phyloP scores from a whole-genome alignment of 2,329 filamentous ascomycete genomes.

The Aspergillus fumigatus region DNA sequence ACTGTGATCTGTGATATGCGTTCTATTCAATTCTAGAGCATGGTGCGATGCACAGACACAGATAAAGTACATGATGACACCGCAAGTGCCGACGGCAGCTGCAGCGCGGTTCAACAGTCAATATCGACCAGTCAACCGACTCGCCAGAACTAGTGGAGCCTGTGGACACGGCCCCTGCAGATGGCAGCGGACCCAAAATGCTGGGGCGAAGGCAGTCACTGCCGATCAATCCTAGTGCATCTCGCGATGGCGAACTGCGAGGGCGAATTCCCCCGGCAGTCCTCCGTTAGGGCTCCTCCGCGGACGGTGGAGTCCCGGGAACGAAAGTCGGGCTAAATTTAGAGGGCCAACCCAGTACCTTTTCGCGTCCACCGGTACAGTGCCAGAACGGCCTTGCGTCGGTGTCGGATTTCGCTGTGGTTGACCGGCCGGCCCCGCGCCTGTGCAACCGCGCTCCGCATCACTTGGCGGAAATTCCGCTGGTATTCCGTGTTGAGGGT shows the following conservation, averaged over 20 bases:
- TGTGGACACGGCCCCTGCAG: no score
- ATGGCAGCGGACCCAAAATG: no score
- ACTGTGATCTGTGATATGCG: no score
- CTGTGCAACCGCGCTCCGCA: constrained; percentile 84
- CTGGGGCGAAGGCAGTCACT: no score
- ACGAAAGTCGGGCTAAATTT: neutral
- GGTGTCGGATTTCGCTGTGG: constrained; percentile 76
- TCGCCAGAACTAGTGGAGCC: no score
- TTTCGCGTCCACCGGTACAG: constrained; percentile 90
- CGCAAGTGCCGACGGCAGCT: no score
- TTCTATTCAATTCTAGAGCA: no score
- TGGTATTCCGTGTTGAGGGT: constrained; percentile 92
- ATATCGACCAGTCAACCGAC: no score
- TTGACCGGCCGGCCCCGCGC: constrained; percentile 82
- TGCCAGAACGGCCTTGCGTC: constrained; percentile 74
- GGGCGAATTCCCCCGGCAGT: neutral
- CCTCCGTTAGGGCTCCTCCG: neutral
- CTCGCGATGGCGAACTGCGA: neutral
- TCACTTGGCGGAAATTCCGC: constrained; percentile 92
- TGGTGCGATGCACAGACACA: no score
- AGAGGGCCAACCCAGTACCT: constrained; percentile 71
- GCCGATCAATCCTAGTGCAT: neutral
- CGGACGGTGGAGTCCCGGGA: neutral
- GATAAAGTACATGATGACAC: no score
- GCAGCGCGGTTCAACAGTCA: no score